Evolutionary conservation across 2,329 filamentous ascomycete species (phyloP), one percentile per base, ranked within the genome.

Genomic region (Coniella lustricola): DNA sequence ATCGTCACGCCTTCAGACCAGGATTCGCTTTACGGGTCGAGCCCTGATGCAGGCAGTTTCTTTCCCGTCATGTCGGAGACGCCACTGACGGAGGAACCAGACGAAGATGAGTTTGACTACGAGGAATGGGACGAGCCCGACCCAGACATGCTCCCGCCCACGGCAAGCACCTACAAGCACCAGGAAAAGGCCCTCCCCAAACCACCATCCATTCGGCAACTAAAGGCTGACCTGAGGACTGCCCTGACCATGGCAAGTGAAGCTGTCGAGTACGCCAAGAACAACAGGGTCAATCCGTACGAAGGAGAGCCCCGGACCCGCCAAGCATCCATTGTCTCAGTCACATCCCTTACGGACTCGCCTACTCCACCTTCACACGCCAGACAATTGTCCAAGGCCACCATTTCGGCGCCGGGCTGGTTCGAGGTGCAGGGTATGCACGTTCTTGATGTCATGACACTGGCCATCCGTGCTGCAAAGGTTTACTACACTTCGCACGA

Each of bases 401-500:
- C 60, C 4, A 63, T 62, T 25, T 60, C 62, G 14, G 71, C 73
- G 17, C 79, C 81, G 55, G 84, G 82, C 8, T 95, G 86, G 82
- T 81, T 86, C 63, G 89, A 96, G 65, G 77, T 95, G 18, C 88
- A 95, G 64, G 93, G 91, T 16, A 82, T 97, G 73, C 87, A 94
- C 60, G 81, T 98, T 33, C 78, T 97, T 48, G 91, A 97, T 63
- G 83, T 95, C 46, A 85, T 93, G 62, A 98, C 93, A 1, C 75
- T 97, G 46, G 91, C 91, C n/a, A 97, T 98, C 57, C 82, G 90
- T 45, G 90, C 91, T 1, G 93, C 93, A 44, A 95, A 94, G 68
- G 84, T 94, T 59, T 98, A 97, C 69, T 97, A 98, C 67, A 96
- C 90, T 0, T 80, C 89, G 3, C 93, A 97, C 63, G 87, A 94